Percentiles rank a stretch among this genome's conserved stretches.
phyloP scores from a whole-genome alignment of 345 rosid species.

The Eucalyptus virginea region DNA sequence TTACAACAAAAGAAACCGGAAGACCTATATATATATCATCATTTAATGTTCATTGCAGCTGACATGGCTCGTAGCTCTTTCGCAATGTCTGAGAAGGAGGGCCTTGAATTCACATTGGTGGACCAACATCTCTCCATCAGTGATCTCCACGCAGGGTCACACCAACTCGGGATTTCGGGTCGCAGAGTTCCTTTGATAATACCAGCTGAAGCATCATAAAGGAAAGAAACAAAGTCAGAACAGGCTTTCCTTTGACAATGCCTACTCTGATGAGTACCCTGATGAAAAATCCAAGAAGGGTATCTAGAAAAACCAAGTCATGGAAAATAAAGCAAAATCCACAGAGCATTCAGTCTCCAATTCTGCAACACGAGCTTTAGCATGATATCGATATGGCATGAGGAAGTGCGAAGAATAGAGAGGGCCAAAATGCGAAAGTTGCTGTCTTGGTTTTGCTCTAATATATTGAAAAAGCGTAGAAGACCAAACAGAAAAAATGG shows the following conservation, averaged over 20 bases:
- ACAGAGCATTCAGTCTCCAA: neutral
- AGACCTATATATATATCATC: neutral
- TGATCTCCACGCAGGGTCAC: slow-evolving; percentile 32
- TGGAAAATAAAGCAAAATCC: neutral
- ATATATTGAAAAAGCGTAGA: neutral
- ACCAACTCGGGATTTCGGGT: slow-evolving; percentile 30
- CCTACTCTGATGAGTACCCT: neutral
- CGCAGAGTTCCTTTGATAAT: slow-evolving; percentile 13
- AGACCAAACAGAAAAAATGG: neutral
- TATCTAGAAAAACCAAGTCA: neutral
- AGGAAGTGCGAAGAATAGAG: neutral
- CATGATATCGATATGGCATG: neutral
- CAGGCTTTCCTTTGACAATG: neutral
- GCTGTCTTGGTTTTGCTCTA: neutral
- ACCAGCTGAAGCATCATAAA: slow-evolving; percentile 13
- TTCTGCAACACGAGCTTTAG: neutral
- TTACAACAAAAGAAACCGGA: neutral
- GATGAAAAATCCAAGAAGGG: neutral
- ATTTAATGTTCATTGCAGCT: slow-evolving; percentile 16
- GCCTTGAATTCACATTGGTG: slow-evolving; percentile 22
- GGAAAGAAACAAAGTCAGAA: neutral
- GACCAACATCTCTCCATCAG: slow-evolving; percentile 47
- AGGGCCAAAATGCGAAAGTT: neutral
- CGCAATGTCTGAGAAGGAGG: slow-evolving; percentile 27
- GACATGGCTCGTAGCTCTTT: slow-evolving; percentile 26